phyloP scores from a whole-genome alignment of 371 early-diverging fungal genomes.

The Encephalitozoon hellem region DNA sequence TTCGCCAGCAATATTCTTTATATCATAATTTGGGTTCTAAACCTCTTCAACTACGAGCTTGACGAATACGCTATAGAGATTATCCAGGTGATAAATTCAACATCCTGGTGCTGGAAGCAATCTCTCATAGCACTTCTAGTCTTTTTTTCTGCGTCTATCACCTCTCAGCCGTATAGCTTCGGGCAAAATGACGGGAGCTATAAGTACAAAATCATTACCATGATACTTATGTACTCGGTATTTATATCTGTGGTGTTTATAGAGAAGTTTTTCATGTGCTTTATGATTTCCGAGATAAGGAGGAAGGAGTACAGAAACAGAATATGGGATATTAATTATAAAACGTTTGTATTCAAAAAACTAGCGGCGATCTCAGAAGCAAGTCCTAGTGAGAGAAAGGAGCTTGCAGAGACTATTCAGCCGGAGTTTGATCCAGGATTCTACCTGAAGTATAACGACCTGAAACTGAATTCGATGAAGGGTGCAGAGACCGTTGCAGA shows the following conservation, averaged over 20 bases:
- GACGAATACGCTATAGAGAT: slow-evolving; percentile 11
- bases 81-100: slow-evolving; percentile 28
- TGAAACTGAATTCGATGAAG: slow-evolving; percentile 39
- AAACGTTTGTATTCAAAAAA: slow-evolving; percentile 57
- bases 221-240: slow-evolving; percentile 41
- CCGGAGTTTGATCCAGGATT: slow-evolving; percentile 53
- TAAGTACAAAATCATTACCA: slow-evolving; percentile 27
- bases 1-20: slow-evolving; percentile 46
- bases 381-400: not conserved
- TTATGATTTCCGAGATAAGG: slow-evolving; percentile 51
- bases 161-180: slow-evolving; percentile 42
- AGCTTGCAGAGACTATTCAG: slow-evolving; percentile 10
- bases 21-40: slow-evolving; percentile 30
- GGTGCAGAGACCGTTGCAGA: slow-evolving; percentile 47
- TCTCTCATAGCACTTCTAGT: slow-evolving; percentile 39
- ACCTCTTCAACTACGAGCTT: slow-evolving; percentile 19
- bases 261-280: slow-evolving; percentile 55
- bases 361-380: slow-evolving; percentile 47
- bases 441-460: slow-evolving; percentile 49
- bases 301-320: slow-evolving; percentile 44
- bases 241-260: slow-evolving; percentile 45
- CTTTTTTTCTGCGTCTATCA: slow-evolving; percentile 29
- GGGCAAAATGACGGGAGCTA: not conserved
- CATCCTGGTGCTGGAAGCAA: slow-evolving; percentile 23
- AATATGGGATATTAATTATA: slow-evolving; percentile 59